Base-by-base conservation (phyloP, 306 rosid genomes). In the Glycine latifolia region DNA sequence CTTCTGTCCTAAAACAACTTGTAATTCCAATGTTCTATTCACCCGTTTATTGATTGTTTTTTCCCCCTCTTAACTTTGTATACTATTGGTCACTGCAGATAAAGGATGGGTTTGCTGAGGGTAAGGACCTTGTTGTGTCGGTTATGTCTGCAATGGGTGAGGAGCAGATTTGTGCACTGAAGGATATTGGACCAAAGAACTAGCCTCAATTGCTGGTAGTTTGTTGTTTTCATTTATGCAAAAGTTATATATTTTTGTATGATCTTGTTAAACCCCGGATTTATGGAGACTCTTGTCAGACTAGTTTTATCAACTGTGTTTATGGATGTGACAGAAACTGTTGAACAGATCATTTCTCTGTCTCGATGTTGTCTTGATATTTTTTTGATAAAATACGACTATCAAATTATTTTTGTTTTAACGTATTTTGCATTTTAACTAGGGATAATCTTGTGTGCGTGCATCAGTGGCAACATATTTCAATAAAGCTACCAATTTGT, bases 91-190 rank as follows among this genome's bases (percentile, higher is more conserved):
- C 2, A 16, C 31, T 87, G 81, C 89, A 91, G 97, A 87, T 93
- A 62, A 91, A 93, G 78, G 91, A 90, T 35, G 93, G 92, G 63
- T 91, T 93, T 87, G 88, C 85, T 17, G 91, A 91, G 35, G 96
- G 96, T 67, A 93, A 93, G 71, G 96, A 93, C 84, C 97, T 93
- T 35, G 92, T 89, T 76, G 87, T 92, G 80, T 67, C 88, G 0
- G 95, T 92, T 48, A 92, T 91, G 97, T 87, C 95, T 79, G 91
- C 95, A 10, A 91, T 92, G 95, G 97, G 94, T n/a, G 97, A 91
- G 88, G 95, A 92, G 86, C 91, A 92, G 88, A 92, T 91, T 73
- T 84, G 87, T 86, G 90, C 95, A 83, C 87, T 91, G 44, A 92
- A 92, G 91, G 94, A 91, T 86, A 87, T 92, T 60, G 94, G 95